Percentiles rank a stretch among this genome's conserved stretches.
Conservation (phyloP, 2,329 filamentous ascomycete species). For the Fusarium tuaranense region DNA sequence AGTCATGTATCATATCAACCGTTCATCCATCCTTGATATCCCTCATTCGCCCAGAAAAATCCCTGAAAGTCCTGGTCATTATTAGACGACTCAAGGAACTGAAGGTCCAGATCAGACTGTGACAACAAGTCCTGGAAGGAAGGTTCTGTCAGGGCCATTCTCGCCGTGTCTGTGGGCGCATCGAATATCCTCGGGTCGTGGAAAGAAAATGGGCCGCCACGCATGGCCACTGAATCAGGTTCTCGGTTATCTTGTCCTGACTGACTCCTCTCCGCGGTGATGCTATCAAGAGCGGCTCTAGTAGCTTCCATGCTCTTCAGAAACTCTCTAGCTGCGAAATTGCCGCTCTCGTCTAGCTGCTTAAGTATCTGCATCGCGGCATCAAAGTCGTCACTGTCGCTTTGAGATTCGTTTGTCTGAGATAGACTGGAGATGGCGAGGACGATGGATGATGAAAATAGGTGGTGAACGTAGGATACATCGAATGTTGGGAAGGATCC, state of each 20-base stretch:
- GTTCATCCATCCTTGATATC: not conserved
- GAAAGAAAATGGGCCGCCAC: not conserved
- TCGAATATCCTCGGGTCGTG: not conserved
- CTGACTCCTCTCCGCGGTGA: not conserved
- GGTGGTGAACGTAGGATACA: slow-evolving; percentile 56
- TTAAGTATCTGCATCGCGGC: slow-evolving; percentile 49
- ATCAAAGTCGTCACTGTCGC: slow-evolving; percentile 52
- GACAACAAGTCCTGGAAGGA: not conserved
- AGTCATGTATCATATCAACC: not conserved
- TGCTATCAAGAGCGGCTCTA: slow-evolving; percentile 12
- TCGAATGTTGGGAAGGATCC: slow-evolving; percentile 58
- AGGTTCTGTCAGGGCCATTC: not conserved
- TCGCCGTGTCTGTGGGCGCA: not conserved
- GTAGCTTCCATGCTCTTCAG: slow-evolving; percentile 50
- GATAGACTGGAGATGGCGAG: slow-evolving; percentile 55
- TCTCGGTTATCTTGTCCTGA: not conserved
- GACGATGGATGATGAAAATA: slow-evolving; percentile 57
- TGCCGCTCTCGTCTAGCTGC: slow-evolving; percentile 51
- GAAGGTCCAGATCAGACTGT: not conserved
- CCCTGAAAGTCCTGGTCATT: not conserved
- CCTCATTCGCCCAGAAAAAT: not conserved
- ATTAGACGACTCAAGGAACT: not conserved
- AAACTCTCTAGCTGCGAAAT: slow-evolving; percentile 52
- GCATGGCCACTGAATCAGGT: not conserved
- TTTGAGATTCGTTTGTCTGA: slow-evolving; percentile 34